Evolutionary conservation across 164 flowering plant species (phyloP).

Genomic region (Vitis riparia): DNA sequence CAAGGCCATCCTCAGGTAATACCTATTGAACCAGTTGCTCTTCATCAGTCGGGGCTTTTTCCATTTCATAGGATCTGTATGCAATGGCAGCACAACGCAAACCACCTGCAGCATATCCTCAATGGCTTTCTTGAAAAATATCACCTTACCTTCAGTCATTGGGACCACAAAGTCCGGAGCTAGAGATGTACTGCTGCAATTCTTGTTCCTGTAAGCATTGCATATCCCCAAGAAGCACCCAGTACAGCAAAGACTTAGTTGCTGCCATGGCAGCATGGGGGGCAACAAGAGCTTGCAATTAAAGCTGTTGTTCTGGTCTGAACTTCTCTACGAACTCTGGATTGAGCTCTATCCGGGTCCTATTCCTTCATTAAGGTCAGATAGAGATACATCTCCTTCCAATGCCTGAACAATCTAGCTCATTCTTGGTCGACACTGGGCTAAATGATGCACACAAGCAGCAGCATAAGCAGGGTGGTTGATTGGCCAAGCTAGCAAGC

Average conservation of each 20-base stretch:
- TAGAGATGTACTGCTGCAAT: too few relatives aligned
- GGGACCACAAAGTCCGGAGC: conserved; percentile 10
- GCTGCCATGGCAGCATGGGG: too few relatives aligned
- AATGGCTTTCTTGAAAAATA: conserved; percentile 54
- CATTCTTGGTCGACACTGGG: too few relatives aligned
- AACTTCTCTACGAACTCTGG: conserved; percentile 68
- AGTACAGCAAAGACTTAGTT: too few relatives aligned
- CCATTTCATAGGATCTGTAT: conserved; percentile 46
- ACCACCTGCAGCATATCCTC: conserved; percentile 77
- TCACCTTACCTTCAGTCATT: conserved; percentile 59
- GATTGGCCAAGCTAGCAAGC: conserved; percentile 96
- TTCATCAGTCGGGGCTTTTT: conserved; percentile 66
- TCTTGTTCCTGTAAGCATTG: too few relatives aligned
- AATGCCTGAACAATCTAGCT: conserved; percentile 79
- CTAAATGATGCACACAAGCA: neutral
- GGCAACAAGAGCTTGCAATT: too few relatives aligned
- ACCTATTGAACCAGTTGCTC: conserved; percentile 61
- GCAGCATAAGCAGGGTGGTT: conserved; percentile 76
- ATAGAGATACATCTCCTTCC: conserved; percentile 78
- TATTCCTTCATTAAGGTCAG: conserved; percentile 70
- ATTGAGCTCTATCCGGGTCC: conserved; percentile 74
- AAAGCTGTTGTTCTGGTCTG: conserved; percentile 59
- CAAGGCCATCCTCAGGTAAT: conserved; percentile 78
- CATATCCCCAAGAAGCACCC: too few relatives aligned
- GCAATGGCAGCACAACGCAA: conserved; percentile 94